These are phyloP conservation scores for Haplographium delicatum DNA, from an alignment of 495 filamentous ascomycete genomes.

Conservation along the genomic window DNA sequence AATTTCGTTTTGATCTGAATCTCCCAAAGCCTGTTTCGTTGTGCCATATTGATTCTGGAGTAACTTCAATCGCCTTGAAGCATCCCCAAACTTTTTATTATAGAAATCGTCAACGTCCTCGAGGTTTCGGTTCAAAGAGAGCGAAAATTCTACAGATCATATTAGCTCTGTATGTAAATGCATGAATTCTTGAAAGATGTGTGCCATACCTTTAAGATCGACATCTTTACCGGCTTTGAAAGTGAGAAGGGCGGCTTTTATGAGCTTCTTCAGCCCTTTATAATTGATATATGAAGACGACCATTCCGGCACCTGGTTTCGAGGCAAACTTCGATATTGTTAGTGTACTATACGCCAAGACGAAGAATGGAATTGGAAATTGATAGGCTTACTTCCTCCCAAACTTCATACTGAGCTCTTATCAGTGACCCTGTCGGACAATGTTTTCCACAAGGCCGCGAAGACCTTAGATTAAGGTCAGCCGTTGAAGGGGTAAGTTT, in stretches of 20 bases:
- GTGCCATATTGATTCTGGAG: slow-evolving; percentile 78
- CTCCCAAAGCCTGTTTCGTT: slow-evolving; percentile 40
- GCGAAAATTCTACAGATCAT: slow-evolving; percentile 74
- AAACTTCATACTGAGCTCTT: slow-evolving; percentile 64
- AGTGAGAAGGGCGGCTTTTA: slow-evolving; percentile 63
- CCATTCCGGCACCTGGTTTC: slow-evolving; percentile 97
- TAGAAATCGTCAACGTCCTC: slow-evolving; percentile 94
- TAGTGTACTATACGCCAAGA: too few relatives aligned
- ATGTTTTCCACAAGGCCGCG: too few relatives aligned
- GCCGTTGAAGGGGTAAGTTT: too few relatives aligned
- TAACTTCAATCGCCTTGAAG: slow-evolving; percentile 72
- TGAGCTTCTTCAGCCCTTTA: slow-evolving; percentile 90
- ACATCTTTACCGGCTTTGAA: slow-evolving; percentile 62
- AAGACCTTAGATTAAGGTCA: too few relatives aligned
- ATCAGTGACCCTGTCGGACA: background rate
- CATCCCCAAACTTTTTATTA: slow-evolving; percentile 87
- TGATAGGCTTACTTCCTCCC: slow-evolving; percentile 33
- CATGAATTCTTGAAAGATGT: background rate
- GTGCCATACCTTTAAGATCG: slow-evolving; percentile 61
- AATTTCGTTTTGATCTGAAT: slow-evolving; percentile 64
- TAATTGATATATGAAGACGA: slow-evolving; percentile 90
- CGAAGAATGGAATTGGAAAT: too few relatives aligned
- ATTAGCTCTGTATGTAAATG: background rate
- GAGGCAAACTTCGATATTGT: slow-evolving; percentile 79
- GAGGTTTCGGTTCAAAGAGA: slow-evolving; percentile 88